phyloP scores from a whole-genome alignment of 441 rosid species.

The Erodium texanum region DNA sequence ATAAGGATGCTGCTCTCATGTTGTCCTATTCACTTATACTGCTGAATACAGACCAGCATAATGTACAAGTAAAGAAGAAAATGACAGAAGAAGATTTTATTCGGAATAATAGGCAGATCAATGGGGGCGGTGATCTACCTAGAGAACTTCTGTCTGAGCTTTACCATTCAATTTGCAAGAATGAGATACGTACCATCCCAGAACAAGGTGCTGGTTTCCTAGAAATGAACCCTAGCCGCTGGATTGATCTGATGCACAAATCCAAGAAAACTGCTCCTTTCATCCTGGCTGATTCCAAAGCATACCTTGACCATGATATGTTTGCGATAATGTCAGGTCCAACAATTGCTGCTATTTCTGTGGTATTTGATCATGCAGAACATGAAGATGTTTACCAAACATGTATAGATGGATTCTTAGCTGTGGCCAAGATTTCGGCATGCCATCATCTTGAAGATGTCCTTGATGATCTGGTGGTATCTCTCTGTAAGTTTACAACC shows the following conservation, averaged over 20 bases:
- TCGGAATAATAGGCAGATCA: slow-evolving; percentile 73
- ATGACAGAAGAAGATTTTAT: slow-evolving; percentile 96
- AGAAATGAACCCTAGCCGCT: slow-evolving; percentile 89
- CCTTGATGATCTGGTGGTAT: slow-evolving; percentile 87
- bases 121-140: slow-evolving; percentile 91
- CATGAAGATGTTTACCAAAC: slow-evolving; percentile 82
- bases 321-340: slow-evolving; percentile 92
- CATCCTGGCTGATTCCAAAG: slow-evolving; percentile 59
- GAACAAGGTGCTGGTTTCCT: slow-evolving; percentile 86
- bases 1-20: slow-evolving; percentile 87
- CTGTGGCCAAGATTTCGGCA: slow-evolving; percentile 90
- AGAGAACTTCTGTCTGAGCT: slow-evolving; percentile 75
- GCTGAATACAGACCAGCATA: slow-evolving; percentile 95
- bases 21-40: slow-evolving; percentile 85
- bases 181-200: slow-evolving; percentile 86
- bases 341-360: slow-evolving; percentile 91
- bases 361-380: slow-evolving; percentile 95
- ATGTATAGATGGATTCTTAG: slow-evolving; percentile 92
- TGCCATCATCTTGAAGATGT: slow-evolving; percentile 97
- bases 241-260: slow-evolving; percentile 92
- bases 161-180: slow-evolving; percentile 73
- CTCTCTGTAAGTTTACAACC: slow-evolving; percentile 91
- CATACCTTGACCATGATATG: slow-evolving; percentile 86
- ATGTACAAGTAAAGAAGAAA: slow-evolving; percentile 84
- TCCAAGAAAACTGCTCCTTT: slow-evolving; percentile 74